Percentiles rank a stretch among this genome's conserved stretches.
phyloP scores from a whole-genome alignment of 2,329 filamentous ascomycete genomes.

The Botrytis deweyae region DNA sequence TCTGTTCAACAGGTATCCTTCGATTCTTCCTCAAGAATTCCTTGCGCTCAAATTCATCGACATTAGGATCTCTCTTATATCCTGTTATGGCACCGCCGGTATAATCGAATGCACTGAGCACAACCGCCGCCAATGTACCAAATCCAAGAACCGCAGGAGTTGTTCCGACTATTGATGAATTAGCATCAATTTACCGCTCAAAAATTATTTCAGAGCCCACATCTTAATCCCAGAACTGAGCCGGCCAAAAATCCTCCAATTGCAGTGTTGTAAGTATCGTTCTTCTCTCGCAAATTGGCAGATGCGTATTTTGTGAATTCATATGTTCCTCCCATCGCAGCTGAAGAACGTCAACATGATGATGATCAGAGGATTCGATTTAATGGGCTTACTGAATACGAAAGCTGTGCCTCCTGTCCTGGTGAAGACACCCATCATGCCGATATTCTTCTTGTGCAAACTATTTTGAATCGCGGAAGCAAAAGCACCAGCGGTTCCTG shows the following conservation, averaged over 20 bases:
- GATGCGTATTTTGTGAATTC: conserved; percentile 64
- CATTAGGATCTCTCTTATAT: conserved; percentile 47
- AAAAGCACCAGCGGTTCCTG: conserved; percentile 67
- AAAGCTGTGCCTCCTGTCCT: conserved; percentile 73
- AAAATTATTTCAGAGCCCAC: conserved; percentile 44
- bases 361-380: not conserved
- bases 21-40: conserved; percentile 61
- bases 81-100: conserved; percentile 59
- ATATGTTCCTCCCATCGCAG: conserved; percentile 66
- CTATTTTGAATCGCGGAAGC: conserved; percentile 83
- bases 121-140: conserved; percentile 54
- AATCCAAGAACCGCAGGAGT: conserved; percentile 65
- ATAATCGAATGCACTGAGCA: conserved; percentile 61
- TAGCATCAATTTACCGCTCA: conserved; percentile 6
- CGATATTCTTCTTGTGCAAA: conserved; percentile 77
- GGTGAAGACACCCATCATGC: conserved; percentile 76
- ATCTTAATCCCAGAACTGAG: conserved; percentile 58
- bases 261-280: conserved; percentile 64
- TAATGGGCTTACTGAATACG: conserved; percentile 51
- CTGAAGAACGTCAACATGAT: conserved; percentile 43
- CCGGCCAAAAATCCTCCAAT: conserved; percentile 67
- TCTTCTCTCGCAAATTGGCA: conserved; percentile 67
- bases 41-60: conserved; percentile 65
- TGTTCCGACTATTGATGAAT: conserved; percentile 51
- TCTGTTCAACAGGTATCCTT: conserved; percentile 63